phyloP scores from a whole-genome alignment of 192 early-diverging fungal genomes.

The Coemansia sp. region DNA sequence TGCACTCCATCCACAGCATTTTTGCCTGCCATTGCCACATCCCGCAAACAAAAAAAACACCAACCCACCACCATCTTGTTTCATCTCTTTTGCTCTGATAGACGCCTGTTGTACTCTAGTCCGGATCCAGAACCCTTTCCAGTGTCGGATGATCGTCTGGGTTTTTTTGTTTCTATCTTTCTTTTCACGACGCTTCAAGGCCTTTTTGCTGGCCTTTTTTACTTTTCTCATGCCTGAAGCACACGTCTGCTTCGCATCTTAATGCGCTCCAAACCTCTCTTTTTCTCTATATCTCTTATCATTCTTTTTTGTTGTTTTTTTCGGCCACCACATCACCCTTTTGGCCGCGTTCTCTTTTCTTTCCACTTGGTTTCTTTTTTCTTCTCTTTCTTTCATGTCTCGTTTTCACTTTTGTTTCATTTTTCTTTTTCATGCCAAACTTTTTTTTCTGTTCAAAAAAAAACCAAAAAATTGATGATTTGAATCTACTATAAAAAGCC shows the following conservation, averaged over 20 bases:
- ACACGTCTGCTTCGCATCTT: not conserved
- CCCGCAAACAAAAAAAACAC: not conserved
- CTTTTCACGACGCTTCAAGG: not conserved
- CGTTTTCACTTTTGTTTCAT: not conserved
- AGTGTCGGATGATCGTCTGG: conserved; percentile 1
- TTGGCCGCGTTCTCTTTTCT: not conserved
- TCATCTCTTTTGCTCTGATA: conserved; percentile 29
- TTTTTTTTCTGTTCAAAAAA: conserved; percentile 3
- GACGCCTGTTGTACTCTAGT: conserved; percentile 40
- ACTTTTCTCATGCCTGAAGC: conserved; percentile 8
- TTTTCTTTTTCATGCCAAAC: not conserved
- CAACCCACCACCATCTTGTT: not conserved
- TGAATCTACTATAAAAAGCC: not conserved
- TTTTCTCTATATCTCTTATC: conserved; percentile 16
- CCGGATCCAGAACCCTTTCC: conserved; percentile 10
- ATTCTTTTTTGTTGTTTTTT: not conserved
- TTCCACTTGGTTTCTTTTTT: not conserved
- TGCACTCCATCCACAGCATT: conserved; percentile 1
- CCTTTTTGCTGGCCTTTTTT: not conserved
- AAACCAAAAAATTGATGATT: not conserved
- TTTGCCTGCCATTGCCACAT: conserved; percentile 4
- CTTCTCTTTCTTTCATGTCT: conserved; percentile 10
- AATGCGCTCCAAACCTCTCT: conserved; percentile 6
- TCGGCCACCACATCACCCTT: not conserved
- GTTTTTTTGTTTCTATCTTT: conserved; percentile 12